Base-by-base conservation (phyloP, 2,329 filamentous ascomycete species). In the Beauveria asiatica region DNA sequence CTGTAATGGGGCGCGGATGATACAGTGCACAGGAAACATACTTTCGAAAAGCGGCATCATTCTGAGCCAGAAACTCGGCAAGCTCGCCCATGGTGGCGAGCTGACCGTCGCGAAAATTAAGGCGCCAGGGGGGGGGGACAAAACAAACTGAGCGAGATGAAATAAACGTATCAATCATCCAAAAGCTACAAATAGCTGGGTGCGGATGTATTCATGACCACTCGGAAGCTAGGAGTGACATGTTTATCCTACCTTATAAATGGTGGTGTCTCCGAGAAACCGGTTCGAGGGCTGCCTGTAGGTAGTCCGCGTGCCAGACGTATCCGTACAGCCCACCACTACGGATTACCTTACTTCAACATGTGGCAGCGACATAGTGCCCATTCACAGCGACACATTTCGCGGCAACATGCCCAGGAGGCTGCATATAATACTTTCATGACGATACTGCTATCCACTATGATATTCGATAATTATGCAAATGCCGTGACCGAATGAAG, bases 1-100 rank as follows among this genome's bases (percentile, higher is more conserved):
- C 5, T 27, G 37, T 6, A 10, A n/a, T 11, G 17, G 23, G 10
- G 17, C 1, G 25, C 39, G 13, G 7, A 8, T 33, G 9, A 9
- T 25, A 6, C 19, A 30, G 25, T 33, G 17, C 5, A 19, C 16
- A 37, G 46, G 13, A 16, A 42, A 39, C 71, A 56, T 70, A 84
- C 83, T 76, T 83, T 67, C 80, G 75, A 60, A 89, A 89, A 63
- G 83, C 81, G 50, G 80, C 75, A 69, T 87, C 83, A 65, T 85
- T 78, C 45, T 80, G 72, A 57, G 83, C 72, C 59, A 89, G 80
- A 68, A 83, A 92, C 56, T 84, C 79, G 50, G 90, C 78, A 60
- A 93, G 83, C 68, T 88, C 83, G 67, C 81, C 80, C 85, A 87
- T 88, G 64, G 64, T 76, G 67, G 59, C 70, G 17, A 33, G 57